phyloP scores from a whole-genome alignment of 768 basidiomycete species.

The Dacryopinax spathularia region DNA sequence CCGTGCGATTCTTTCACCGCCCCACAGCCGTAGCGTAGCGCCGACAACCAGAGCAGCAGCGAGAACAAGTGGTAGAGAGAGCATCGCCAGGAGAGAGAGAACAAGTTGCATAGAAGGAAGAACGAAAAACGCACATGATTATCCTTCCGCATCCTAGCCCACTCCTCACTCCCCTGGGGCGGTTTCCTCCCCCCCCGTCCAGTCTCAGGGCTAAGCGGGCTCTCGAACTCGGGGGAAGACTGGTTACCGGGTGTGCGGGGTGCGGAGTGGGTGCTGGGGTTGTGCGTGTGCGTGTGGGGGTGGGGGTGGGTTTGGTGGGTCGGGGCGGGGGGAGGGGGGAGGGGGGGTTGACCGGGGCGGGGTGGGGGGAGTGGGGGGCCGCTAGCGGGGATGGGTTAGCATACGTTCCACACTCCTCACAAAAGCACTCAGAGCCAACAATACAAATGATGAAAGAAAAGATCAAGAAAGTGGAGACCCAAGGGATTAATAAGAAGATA shows the following conservation, averaged over 20 bases:
- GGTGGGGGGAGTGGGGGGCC: no score
- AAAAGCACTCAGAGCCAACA: no score
- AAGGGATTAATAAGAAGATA: no score
- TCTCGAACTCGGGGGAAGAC: neutral
- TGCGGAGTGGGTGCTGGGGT: neutral
- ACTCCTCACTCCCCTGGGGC: slow-evolving; percentile 49
- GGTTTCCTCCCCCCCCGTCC: neutral
- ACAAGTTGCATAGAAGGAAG: no score
- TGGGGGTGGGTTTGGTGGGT: neutral
- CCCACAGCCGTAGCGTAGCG: slow-evolving; percentile 25
- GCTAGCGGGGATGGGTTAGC: no score
- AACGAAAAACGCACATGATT: slow-evolving; percentile 45
- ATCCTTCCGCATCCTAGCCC: slow-evolving; percentile 66
- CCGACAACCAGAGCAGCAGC: neutral
- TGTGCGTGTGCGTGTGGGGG: neutral
- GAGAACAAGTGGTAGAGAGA: neutral
- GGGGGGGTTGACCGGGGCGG: neutral
- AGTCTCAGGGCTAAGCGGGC: neutral
- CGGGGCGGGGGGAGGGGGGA: neutral
- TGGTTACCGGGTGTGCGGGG: neutral
- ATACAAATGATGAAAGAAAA: no score
- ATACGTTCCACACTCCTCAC: no score
- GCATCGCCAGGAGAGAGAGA: neutral
- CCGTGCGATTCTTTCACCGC: neutral
- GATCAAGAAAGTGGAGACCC: neutral